Base-by-base conservation (phyloP, 2,329 filamentous ascomycete species). In the Diaporthe sp. region DNA sequence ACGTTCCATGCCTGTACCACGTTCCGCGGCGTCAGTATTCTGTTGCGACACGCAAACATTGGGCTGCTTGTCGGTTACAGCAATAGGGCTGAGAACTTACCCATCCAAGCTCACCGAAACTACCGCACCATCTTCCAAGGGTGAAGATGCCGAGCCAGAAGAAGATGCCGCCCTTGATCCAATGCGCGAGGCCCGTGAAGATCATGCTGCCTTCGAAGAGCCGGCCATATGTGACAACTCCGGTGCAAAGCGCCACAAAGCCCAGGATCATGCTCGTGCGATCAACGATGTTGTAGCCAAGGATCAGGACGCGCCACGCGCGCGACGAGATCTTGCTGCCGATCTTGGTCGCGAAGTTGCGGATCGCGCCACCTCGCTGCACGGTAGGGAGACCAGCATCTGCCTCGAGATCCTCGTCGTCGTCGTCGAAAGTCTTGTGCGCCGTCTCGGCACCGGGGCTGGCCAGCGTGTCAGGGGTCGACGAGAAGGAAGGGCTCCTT, bases 131-230 rank as follows among this genome's bases (percentile, higher is more conserved):
- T 74, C 96, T 93, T 42, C 95, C 95, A 5, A 98, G 88, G 0
- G 95, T 98, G 76, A 98, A 86, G 28, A 98, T 85, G 12, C 96
- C 96, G 78, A 97, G 94, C 92, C 95, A 97, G 86, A 98, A 95
- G 87, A 98, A 98, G 73, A 98, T 94, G 4, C 94, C 94, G 61
- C 96, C 96, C 83, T 98, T 98, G 83, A 98, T 92, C 86, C 95
- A 98, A 82, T 98, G 96, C 10, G 96, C 96, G 57, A 98, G 88
- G 2, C 96, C 95, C 79, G 92, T 96, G 87, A 96, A 97, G 75
- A 98, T 87, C 3, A 88, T 87, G 31, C 84, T 83, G 7, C 90
- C 93, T 82, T 93, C 92, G 83, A 97, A 97, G 78, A 98, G 94
- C 39, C 96, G 94, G 37, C 92, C 94, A 81, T 94, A 96, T 0